Evolutionary conservation across 225 moss, liverwort and hornwort genomes (phyloP), one percentile per base, ranked within the genome.

Genomic region (Pseudoscleropodium purum): DNA sequence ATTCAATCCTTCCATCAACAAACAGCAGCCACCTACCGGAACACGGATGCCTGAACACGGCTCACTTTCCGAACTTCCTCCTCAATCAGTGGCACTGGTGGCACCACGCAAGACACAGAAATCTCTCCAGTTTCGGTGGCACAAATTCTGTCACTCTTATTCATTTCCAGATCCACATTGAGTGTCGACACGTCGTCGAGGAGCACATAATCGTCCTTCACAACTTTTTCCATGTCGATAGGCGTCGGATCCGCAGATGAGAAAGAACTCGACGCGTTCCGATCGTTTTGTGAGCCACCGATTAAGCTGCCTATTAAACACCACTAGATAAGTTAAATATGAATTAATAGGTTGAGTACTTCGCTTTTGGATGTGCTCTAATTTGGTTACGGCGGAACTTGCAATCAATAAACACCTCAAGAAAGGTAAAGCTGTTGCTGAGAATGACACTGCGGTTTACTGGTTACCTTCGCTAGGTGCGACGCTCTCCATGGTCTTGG

Each of bases 61-160:
- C 97, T 96, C 81, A 93, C 91, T 80, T 88, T 91, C 87, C 99
- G 95, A 84, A 85, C 92, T 93, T 99, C 99, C 84, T 96, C 97
- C 80, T 96, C 96, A 81, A 95, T 88, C 23, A 99, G 89, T 86
- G 96, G 92, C 61, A 94, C 91, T 66, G 95, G 89, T 76, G 94
- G 94, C 88, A 92, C 86, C 85, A 83, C 91, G 69, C 89, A 90
- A 39, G 86, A 85, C 73, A 90, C 89, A 81, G 88, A 89, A 41
- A 91, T 86, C 82, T 92, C 86, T 90, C 49, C 90, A 81, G 85
- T 51, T 81, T 92, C 90, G 37, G 34, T 51, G 67, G 76, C 72
- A 89, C 81, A n/a, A 60, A 33, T 57, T 80, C 68, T 81, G 41
- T 84, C 52, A 29, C 29, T 80, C 34, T 63, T 62, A 86, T 88